Conservation (phyloP, 495 filamentous ascomycete genomes). For the Neurospora terricola region DNA sequence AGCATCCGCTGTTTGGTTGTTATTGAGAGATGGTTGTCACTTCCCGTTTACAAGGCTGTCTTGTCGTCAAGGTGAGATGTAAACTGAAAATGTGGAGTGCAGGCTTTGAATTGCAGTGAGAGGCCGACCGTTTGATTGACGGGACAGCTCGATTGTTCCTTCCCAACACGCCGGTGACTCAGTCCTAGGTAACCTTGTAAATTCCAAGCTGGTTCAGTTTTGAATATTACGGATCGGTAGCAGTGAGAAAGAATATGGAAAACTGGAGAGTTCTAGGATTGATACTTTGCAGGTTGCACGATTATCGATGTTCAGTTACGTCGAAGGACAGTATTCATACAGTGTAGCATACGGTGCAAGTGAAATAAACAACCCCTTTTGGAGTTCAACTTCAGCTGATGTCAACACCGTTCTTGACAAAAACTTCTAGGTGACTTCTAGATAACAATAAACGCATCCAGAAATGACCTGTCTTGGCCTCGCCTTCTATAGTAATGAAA, state of each 20-base stretch:
- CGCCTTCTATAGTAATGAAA: neutral
- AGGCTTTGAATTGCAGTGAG: neutral
- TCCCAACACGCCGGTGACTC: slow-evolving; percentile 1
- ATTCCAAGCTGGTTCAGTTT: neutral
- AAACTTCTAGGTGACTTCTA: neutral
- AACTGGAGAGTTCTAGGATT: neutral
- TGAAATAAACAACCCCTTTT: neutral
- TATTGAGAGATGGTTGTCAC: neutral
- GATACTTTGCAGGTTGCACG: neutral
- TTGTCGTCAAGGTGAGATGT: neutral
- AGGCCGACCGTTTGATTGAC: neutral
- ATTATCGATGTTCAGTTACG: neutral
- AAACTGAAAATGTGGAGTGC: neutral
- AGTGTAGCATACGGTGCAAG: neutral
- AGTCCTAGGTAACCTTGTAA: neutral
- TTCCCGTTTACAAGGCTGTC: neutral
- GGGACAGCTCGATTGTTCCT: neutral
- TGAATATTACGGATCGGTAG: neutral
- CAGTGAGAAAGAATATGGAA: neutral
- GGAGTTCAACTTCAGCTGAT: neutral
- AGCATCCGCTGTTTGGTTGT: slow-evolving; percentile 1
- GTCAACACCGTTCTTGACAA: neutral
- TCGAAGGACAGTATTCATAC: neutral
- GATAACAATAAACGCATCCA: neutral
- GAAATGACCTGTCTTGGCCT: neutral